Base-by-base conservation (phyloP, 495 filamentous ascomycete species). In the Penicillium coffeae region DNA sequence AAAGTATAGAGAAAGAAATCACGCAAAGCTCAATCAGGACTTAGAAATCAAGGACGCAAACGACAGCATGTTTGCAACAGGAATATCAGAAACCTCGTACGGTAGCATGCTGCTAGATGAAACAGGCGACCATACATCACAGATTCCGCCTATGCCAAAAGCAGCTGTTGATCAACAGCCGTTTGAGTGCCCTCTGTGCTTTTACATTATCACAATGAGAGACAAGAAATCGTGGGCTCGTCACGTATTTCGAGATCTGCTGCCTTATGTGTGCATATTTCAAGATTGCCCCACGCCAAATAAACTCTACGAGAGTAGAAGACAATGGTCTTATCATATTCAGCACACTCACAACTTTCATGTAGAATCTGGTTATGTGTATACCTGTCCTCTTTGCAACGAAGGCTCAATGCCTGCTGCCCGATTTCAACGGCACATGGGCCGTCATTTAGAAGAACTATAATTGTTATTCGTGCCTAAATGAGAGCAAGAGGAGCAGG, bases 171-270 rank as follows among this genome's bases (percentile, higher is more conserved):
- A n/a, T n/a, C n/a, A n/a, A n/a, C n/a, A n/a, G n/a, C n/a, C n/a
- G n/a, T n/a, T n/a, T n/a, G n/a, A n/a, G n/a, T n/a, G n/a, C n/a
- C n/a, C n/a, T n/a, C n/a, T n/a, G n/a, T n/a, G n/a, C n/a, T n/a
- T n/a, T n/a, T n/a, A n/a, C n/a, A n/a, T n/a, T n/a, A n/a, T n/a
- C n/a, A n/a, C 39, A 7, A 12, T 38, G 2, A 18, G 27, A 10
- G 45, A 49, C 10, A 9, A 2, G 3, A 10, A 38, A 5, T 41
- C 37, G 18, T 64, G 63, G 62, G 47, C 45, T 10, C 48, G 50
- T 1, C 65, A 68, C 54, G 38, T 68, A n/a, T 65, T 66, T 37
- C 38, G 41, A 1, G 65, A 68, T 16, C 21, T 68, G 16, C 52
- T 54, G 54, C 60, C 65, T 3, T 68, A 68, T 45, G 32, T 54